phyloP scores from a whole-genome alignment of 1,284 basidiomycete genomes.

The Fomitopsis palustris region DNA sequence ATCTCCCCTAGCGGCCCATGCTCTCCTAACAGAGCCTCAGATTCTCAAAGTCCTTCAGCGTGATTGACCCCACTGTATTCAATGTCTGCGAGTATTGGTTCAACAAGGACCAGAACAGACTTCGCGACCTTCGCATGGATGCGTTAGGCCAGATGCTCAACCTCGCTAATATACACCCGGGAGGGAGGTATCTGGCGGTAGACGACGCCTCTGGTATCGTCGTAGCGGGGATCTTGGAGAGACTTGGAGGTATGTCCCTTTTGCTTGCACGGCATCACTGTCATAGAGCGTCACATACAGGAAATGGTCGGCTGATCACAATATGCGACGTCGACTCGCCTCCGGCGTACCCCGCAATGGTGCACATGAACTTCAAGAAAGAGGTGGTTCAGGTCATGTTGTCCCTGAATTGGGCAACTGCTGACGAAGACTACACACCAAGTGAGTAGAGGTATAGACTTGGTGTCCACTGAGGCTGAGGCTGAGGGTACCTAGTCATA shows the following conservation, averaged over 20 bases:
- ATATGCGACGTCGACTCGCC: constrained; percentile 93
- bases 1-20: background rate
- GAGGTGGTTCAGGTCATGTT: constrained; percentile 54
- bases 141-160: constrained; percentile 87
- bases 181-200: constrained; percentile 84
- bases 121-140: constrained; percentile 86
- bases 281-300: constrained; percentile 34
- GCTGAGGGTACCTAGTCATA: constrained; percentile 37
- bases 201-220: constrained; percentile 94
- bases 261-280: background rate
- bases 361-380: constrained; percentile 83
- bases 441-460: constrained; percentile 36
- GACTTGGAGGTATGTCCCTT: constrained; percentile 69
- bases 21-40: constrained; percentile 36
- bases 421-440: constrained; percentile 74
- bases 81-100: constrained; percentile 93
- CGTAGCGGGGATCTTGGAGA: constrained; percentile 81
- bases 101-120: constrained; percentile 73
- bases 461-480: background rate
- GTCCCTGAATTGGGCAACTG: constrained; percentile 90
- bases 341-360: constrained; percentile 85
- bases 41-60: constrained; percentile 87
- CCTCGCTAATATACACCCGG: constrained; percentile 81
- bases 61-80: constrained; percentile 84
- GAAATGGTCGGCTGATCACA: constrained; percentile 78